These are phyloP conservation scores for Cercospora berteroae DNA, from an alignment of 2,329 filamentous ascomycete species.

Conservation along the genomic window DNA sequence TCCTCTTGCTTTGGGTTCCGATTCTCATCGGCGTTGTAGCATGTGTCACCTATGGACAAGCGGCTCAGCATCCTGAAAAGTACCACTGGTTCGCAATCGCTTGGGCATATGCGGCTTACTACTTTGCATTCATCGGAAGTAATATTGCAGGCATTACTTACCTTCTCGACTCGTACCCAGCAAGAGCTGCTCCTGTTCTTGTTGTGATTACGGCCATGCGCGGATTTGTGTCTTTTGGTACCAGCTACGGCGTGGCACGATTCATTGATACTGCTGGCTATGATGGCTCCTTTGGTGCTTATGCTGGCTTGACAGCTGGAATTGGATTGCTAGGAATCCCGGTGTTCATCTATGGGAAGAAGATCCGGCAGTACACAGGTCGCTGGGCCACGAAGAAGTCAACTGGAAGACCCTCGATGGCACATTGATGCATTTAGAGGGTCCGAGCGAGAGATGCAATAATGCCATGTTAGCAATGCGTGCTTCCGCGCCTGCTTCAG, in stretches of 20 bases:
- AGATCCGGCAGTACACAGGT: conserved; percentile 36
- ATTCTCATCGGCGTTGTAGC: conserved; percentile 42
- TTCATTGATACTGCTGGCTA: conserved; percentile 38
- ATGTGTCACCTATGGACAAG: conserved; percentile 41
- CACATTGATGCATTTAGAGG: conserved; percentile 9
- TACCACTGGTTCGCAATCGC: conserved; percentile 31
- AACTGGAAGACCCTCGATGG: conserved; percentile 22
- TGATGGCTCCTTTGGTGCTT: conserved; percentile 37
- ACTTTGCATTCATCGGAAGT: conserved; percentile 42
- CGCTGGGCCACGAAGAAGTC: conserved; percentile 30
- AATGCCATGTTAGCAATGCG: background rate
- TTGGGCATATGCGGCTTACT: conserved; percentile 28
- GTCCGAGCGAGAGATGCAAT: background rate
- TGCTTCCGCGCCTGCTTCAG: background rate
- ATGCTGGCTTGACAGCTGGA: conserved; percentile 34
- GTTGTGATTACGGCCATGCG: conserved; percentile 50
- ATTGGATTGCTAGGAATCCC: conserved; percentile 35
- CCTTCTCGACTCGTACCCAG: conserved; percentile 47
- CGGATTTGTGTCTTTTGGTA: conserved; percentile 48
- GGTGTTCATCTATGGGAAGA: conserved; percentile 36
- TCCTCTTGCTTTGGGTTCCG: conserved; percentile 41
- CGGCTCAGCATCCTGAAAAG: conserved; percentile 22
- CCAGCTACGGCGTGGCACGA: conserved; percentile 41
- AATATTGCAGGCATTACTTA: conserved; percentile 50
- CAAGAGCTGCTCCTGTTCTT: conserved; percentile 44